Evolutionary conservation across 2,329 filamentous ascomycete species (phyloP).

Genomic region (Cytospora mali): DNA sequence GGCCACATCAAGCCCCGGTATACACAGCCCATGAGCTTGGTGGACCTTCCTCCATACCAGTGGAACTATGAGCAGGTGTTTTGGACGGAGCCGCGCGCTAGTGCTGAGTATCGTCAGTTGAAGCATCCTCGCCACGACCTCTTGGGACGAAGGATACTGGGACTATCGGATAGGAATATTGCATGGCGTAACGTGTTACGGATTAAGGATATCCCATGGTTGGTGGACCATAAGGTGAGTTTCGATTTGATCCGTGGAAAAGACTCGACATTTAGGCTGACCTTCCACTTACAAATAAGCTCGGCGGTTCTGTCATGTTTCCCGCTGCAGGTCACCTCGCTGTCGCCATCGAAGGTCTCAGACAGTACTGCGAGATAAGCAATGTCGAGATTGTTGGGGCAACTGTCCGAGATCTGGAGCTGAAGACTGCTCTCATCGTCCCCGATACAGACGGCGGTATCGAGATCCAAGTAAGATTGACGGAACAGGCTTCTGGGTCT

Average conservation of each 20-base stretch:
- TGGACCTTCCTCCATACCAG: constrained; percentile 28
- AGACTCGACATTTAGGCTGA: too few relatives aligned
- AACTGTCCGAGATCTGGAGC: not conserved
- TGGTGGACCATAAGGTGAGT: constrained; percentile 32
- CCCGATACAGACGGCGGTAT: not conserved
- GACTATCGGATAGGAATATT: constrained; percentile 21
- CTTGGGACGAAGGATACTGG: constrained; percentile 23
- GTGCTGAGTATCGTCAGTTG: constrained; percentile 35
- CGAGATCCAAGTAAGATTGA: not conserved
- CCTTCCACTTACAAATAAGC: too few relatives aligned
- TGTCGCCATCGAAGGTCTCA: constrained; percentile 30
- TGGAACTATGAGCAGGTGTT: constrained; percentile 18
- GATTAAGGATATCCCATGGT: constrained; percentile 38
- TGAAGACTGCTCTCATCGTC: not conserved
- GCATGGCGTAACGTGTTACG: constrained; percentile 27
- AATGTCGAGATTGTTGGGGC: not conserved
- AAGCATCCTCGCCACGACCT: constrained; percentile 32
- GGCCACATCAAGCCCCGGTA: not conserved
- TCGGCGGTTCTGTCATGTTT: constrained; percentile 37
- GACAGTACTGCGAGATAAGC: not conserved
- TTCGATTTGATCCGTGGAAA: too few relatives aligned
- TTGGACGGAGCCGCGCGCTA: constrained; percentile 37
- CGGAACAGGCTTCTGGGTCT: not conserved
- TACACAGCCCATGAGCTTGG: constrained; percentile 32
- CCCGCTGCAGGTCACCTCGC: constrained; percentile 26